Base-by-base conservation (phyloP, 805 yeast genomes). In the Candida takata region DNA sequence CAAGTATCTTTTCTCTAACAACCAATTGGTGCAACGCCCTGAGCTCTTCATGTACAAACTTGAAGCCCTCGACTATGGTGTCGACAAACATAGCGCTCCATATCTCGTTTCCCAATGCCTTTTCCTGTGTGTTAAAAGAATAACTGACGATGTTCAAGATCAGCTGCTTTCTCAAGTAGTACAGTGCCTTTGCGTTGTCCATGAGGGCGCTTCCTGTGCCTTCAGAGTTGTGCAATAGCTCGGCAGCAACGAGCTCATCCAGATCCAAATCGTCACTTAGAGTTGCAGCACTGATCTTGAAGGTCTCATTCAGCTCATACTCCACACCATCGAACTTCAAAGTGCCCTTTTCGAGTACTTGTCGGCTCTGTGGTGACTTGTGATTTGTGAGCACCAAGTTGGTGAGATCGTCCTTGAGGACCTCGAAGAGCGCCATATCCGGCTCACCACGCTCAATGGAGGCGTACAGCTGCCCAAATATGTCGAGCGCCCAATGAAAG, bases 191-290 rank as follows among this genome's bases (percentile, higher is more conserved):
- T 1, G 92, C 95, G 15, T 72, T 64, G 45, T 81, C 87, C 7
- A 67, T 43, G 21, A 73, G 54, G 3, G 67, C 60, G 0, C 68
- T 61, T 1, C 82, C 81, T 35, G 48, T 61, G 17, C 55, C 54
- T 14, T 61, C 51, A 4, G 86, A 70, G 41, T 58, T 55, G 34
- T 62, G 70, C 3, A 88, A 65, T 19, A 84, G 52, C 51, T 86
- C 84, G 1, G 94, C 92, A 2, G 84, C 72, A 3, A 72, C 65
- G 20, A 83, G 35, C 54, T 90, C 97, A 57, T 90, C 95, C 34
- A 90, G 62, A 33, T 83, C 66, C 35, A 90, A 65, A 26, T 76
- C 77, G 43, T 77, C 84, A 0, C 88, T 63, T 13, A 82, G 51
- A 17, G 65, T 64, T 5, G 77, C 64, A 1, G 86, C 70, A 4